Evolutionary conservation across 2,329 filamentous ascomycete genomes (phyloP), one percentile per base, ranked within the genome.

Genomic region (Orbilia blumenaviensis): DNA sequence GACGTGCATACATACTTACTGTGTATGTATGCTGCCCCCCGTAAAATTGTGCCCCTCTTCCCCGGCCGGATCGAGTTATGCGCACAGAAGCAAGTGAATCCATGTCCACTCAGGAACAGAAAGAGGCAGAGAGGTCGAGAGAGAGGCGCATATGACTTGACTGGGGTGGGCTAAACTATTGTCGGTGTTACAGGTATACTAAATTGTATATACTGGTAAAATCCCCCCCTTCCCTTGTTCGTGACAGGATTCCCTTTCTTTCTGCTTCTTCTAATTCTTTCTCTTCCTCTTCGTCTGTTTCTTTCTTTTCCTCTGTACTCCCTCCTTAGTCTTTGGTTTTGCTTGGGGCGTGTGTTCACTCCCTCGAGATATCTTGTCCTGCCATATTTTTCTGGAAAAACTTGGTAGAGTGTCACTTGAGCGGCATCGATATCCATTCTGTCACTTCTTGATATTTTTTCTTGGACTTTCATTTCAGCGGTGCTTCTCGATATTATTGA

Each of bases 21-120:
- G 5, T 34, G 5, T 34, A 10, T 34, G 5, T 10, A 6, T 34
- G 5, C 29, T 10, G 5, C 29, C 38, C 52, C 69, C 52, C 52
- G 54, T 62, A 54, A 66, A 67, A 58, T 41, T 34, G 48, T 42
- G 23, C 60, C 60, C 62, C 62, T 56, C 48, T 62, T 52, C 46
- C 54, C 71, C 61, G 60, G 21, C 68, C 63, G 71, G 71, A 75
- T 75, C 46, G 46, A 64, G 71, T 50, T 52, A 75, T 75, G 63
- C 71, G 71, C 61, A 68, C 63, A 61, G 48, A 46, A 61, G 38
- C 36, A 27, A 66, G 41, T 14, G 21, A 29, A 46, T 36, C 25
- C 27, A 58, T 23, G 48, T 66, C 46, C 44, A 41, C 62, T 71
- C 63, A 66, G 54, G 61, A 46, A 62, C 48, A 54, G 46, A 62